These are phyloP conservation scores for Madurella fahalii DNA, from an alignment of 2,329 filamentous ascomycete genomes.

Conservation along the genomic window DNA sequence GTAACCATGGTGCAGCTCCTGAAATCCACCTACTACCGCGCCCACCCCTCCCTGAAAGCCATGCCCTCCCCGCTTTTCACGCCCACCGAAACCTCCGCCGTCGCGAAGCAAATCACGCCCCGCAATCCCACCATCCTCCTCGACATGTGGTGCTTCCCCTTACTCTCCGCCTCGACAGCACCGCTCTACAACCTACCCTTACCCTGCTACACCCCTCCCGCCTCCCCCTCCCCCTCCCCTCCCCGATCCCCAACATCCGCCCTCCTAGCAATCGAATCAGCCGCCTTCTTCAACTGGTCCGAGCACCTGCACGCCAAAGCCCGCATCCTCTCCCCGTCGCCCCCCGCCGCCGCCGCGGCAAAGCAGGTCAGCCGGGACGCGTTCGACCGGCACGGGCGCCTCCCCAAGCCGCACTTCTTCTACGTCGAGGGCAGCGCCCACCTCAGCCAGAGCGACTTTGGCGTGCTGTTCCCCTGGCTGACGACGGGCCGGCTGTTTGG, in stretches of 20 bases:
- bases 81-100: slow-evolving; percentile 50
- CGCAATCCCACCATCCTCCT: slow-evolving; percentile 64
- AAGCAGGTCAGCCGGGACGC: background rate
- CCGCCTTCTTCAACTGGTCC: slow-evolving; percentile 74
- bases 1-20: slow-evolving; percentile 71
- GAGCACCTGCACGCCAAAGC: slow-evolving; percentile 68
- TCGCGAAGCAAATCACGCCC: slow-evolving; percentile 65
- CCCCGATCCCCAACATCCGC: slow-evolving; percentile 49
- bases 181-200: slow-evolving; percentile 69
- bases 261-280: slow-evolving; percentile 67
- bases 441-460: slow-evolving; percentile 79
- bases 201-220: slow-evolving; percentile 54
- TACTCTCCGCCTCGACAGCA: slow-evolving; percentile 58
- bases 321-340: slow-evolving; percentile 57
- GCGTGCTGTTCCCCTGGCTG: slow-evolving; percentile 72
- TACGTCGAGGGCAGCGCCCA: slow-evolving; percentile 73
- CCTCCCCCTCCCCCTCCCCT: slow-evolving; percentile 35
- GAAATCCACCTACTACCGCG: slow-evolving; percentile 71
- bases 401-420: slow-evolving; percentile 63
- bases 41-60: slow-evolving; percentile 40
- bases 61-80: slow-evolving; percentile 58
- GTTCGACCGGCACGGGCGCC: slow-evolving; percentile 23
- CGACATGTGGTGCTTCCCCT: slow-evolving; percentile 76
- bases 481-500: slow-evolving; percentile 53
- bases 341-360: slow-evolving; percentile 29